Conservation (phyloP, 441 rosid species). For the Jatropha podagrica region DNA sequence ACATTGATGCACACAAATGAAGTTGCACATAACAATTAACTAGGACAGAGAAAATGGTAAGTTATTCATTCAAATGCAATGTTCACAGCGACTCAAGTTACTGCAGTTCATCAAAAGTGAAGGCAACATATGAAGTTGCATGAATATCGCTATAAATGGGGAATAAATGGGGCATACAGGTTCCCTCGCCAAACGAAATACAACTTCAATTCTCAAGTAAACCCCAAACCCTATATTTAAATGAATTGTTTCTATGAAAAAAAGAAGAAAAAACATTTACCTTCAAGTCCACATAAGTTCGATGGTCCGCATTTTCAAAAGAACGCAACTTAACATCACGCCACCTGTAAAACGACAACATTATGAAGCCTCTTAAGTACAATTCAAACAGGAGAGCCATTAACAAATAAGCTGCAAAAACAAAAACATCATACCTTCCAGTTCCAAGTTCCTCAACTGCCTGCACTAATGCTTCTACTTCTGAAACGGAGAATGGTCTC, state of each 20-base stretch:
- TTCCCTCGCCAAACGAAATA: neutral
- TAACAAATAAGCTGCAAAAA: neutral
- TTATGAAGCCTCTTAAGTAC: neutral
- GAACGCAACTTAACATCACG: conserved; percentile 67
- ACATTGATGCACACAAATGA: no score
- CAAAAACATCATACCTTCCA: conserved; percentile 52
- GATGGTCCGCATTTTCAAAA: conserved; percentile 64
- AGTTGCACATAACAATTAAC: no score
- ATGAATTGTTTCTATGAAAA: neutral
- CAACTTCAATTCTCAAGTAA: conserved; percentile 3
- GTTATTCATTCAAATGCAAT: no score
- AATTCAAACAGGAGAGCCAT: neutral
- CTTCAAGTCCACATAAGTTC: conserved; percentile 85
- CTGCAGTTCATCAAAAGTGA: no score
- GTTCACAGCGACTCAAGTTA: no score
- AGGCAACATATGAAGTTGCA: no score
- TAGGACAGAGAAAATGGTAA: no score
- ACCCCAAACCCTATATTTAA: neutral
- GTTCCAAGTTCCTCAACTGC: conserved; percentile 83
- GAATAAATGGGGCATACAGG: neutral
- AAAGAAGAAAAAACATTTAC: conserved; percentile 32
- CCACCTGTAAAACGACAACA: conserved; percentile 46
- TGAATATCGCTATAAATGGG: neutral
- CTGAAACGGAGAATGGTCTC: conserved; percentile 74
- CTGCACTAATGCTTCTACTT: conserved; percentile 73